A percentile compares a stretch with the other conserved stretches of the same genome.
Evolutionary conservation across 306 rosid genomes (phyloP).

Genomic region (Citrullus mucosospermus): DNA sequence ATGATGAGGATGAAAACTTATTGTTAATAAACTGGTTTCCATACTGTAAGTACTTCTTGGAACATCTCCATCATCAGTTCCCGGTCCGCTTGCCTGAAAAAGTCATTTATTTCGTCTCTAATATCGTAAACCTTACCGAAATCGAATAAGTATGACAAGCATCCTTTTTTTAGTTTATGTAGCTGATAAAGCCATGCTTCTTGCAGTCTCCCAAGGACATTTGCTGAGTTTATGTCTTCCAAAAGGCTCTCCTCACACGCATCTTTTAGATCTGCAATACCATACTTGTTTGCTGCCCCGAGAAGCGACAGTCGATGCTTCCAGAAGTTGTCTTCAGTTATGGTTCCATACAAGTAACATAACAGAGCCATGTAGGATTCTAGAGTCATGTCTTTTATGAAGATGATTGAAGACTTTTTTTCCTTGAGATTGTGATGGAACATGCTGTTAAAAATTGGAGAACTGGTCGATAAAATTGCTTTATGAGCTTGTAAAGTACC

Average conservation of each 20-base stretch:
- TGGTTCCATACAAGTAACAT: slow-evolving; percentile 64
- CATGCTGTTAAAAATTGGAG: slow-evolving; percentile 82
- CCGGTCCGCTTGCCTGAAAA: slow-evolving; percentile 62
- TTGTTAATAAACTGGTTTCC: slow-evolving; percentile 34
- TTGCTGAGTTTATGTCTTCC: slow-evolving; percentile 61
- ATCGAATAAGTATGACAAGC: slow-evolving; percentile 57
- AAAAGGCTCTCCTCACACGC: slow-evolving; percentile 78
- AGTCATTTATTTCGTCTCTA: slow-evolving; percentile 35
- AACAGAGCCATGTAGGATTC: slow-evolving; percentile 58
- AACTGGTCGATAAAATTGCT: slow-evolving; percentile 74
- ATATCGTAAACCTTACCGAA: slow-evolving; percentile 79
- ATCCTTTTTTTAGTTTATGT: slow-evolving; percentile 70
- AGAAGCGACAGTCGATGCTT: slow-evolving; percentile 68
- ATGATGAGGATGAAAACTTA: neutral
- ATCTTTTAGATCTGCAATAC: slow-evolving; percentile 46
- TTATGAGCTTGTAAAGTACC: slow-evolving; percentile 73
- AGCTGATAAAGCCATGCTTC: slow-evolving; percentile 73
- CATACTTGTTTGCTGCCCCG: slow-evolving; percentile 71
- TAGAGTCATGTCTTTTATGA: slow-evolving; percentile 62
- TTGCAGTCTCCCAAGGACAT: slow-evolving; percentile 70
- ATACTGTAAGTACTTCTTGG: slow-evolving; percentile 62
- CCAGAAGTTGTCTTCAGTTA: slow-evolving; percentile 65
- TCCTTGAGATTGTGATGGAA: slow-evolving; percentile 69
- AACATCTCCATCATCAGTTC: slow-evolving; percentile 77
- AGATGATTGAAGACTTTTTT: slow-evolving; percentile 62